phyloP scores from a whole-genome alignment of 2,329 filamentous ascomycete species.

The Westerdykella ornata region DNA sequence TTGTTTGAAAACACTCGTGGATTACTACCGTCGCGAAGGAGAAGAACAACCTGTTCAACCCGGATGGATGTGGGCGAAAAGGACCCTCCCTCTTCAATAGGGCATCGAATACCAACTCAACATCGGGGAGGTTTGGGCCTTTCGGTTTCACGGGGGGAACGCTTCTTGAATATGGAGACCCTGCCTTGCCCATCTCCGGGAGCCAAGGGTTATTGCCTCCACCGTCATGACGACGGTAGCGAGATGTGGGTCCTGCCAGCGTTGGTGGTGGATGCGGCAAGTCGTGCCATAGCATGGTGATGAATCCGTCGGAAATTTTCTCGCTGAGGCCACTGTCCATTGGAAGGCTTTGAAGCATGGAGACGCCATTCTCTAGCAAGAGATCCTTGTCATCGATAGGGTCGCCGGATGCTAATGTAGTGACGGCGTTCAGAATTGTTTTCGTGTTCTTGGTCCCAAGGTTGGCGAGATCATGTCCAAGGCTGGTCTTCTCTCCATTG shows the following conservation, averaged over 20 bases:
- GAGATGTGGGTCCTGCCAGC: slow-evolving; percentile 41
- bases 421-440: slow-evolving; percentile 51
- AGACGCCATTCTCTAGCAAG: slow-evolving; percentile 45
- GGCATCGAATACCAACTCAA: slow-evolving; percentile 57
- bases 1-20: slow-evolving; percentile 56
- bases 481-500: slow-evolving; percentile 19
- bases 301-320: slow-evolving; percentile 47
- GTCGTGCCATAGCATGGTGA: slow-evolving; percentile 49
- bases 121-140: slow-evolving; percentile 52
- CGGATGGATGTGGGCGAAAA: slow-evolving; percentile 59
- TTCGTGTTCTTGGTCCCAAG: slow-evolving; percentile 45
- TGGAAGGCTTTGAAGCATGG: slow-evolving; percentile 48
- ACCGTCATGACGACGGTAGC: slow-evolving; percentile 30
- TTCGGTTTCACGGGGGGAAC: slow-evolving; percentile 50
- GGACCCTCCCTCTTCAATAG: slow-evolving; percentile 54
- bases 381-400: slow-evolving; percentile 55
- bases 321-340: slow-evolving; percentile 45
- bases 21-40: slow-evolving; percentile 60
- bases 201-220: slow-evolving; percentile 46
- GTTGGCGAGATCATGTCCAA: slow-evolving; percentile 50
- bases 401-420: slow-evolving; percentile 57
- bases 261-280: slow-evolving; percentile 48
- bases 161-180: slow-evolving; percentile 56
- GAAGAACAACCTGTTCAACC: slow-evolving; percentile 66
- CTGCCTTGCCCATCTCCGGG: slow-evolving; percentile 50